Percentiles rank a stretch among this genome's conserved stretches.
Evolutionary conservation across 1,284 basidiomycete genomes (phyloP).

Genomic region (Phaffia rhodozyma): DNA sequence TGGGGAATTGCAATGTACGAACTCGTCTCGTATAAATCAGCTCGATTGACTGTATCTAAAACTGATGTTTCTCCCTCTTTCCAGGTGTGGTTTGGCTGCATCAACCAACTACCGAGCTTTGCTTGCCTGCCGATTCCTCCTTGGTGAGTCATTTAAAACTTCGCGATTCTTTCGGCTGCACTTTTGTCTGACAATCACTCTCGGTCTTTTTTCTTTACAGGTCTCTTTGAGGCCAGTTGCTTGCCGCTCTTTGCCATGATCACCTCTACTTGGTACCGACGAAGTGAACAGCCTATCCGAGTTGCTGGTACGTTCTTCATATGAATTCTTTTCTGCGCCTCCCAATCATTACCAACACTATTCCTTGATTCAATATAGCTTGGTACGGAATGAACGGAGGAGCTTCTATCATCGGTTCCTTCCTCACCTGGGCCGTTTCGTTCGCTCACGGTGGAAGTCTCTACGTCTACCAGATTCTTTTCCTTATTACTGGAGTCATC

Average conservation of each 20-base stretch:
- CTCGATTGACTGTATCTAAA: too few species aligned
- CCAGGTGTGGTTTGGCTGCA: slow-evolving; percentile 28
- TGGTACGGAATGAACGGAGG: slow-evolving; percentile 35
- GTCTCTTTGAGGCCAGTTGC: slow-evolving; percentile 35
- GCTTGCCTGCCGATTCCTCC: slow-evolving; percentile 31
- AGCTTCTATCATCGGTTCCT: slow-evolving; percentile 31
- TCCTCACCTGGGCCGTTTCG: slow-evolving; percentile 29
- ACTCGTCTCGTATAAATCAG: not conserved
- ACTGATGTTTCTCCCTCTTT: slow-evolving; percentile 12
- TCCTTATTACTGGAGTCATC: slow-evolving; percentile 32
- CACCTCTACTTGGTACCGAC: slow-evolving; percentile 35
- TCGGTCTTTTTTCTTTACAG: not conserved
- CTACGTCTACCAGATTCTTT: slow-evolving; percentile 33
- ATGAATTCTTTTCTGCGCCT: not conserved
- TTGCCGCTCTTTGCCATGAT: slow-evolving; percentile 36
- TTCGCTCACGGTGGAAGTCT: slow-evolving; percentile 27
- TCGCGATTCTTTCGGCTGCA: not conserved
- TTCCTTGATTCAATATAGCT: not conserved
- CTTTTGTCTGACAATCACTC: not conserved
- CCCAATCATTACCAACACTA: not conserved
- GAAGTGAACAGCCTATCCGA: slow-evolving; percentile 33
- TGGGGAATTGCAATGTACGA: slow-evolving; percentile 25
- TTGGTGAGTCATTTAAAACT: slow-evolving; percentile 21
- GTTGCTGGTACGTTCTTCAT: slow-evolving; percentile 22
- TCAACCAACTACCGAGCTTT: slow-evolving; percentile 25